Conservation (phyloP, 2,329 filamentous ascomycete genomes). For the Fusarium nygamai region DNA sequence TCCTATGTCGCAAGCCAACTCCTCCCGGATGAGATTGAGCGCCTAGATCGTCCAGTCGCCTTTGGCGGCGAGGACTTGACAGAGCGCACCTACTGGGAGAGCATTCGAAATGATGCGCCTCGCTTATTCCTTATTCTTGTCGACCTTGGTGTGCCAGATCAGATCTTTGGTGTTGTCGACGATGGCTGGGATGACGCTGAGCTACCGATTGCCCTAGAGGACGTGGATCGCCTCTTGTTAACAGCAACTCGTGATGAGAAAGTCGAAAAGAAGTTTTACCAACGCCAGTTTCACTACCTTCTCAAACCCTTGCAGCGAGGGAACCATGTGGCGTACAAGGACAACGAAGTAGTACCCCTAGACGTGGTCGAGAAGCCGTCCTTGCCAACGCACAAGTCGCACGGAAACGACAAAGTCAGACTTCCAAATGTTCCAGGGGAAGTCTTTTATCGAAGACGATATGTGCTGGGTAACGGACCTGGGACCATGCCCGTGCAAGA, state of each 20-base stretch:
- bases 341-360: constrained; percentile 75
- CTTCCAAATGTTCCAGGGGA: constrained; percentile 69
- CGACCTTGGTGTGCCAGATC: constrained; percentile 75
- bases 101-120: constrained; percentile 76
- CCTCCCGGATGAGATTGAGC: constrained; percentile 68
- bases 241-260: constrained; percentile 68
- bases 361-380: constrained; percentile 71
- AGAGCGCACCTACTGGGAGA: constrained; percentile 81
- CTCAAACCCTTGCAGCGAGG: constrained; percentile 70
- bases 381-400: constrained; percentile 49
- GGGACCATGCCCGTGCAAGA: constrained; percentile 61
- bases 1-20: constrained; percentile 74
- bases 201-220: constrained; percentile 73
- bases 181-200: constrained; percentile 82
- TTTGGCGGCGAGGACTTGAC: constrained; percentile 74
- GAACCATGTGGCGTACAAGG: constrained; percentile 70
- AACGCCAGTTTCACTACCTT: constrained; percentile 77
- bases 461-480: constrained; percentile 58
- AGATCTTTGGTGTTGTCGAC: constrained; percentile 80
- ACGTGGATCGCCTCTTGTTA: constrained; percentile 71
- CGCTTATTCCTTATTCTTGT: constrained; percentile 76
- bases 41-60: constrained; percentile 69
- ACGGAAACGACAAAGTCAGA: constrained; percentile 66
- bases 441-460: constrained; percentile 66
- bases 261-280: constrained; percentile 75